Percentiles rank a stretch among this genome's conserved stretches.
These are phyloP conservation scores for Rhypophila decipiens DNA, from an alignment of 495 filamentous ascomycete genomes.

Conservation along the genomic window DNA sequence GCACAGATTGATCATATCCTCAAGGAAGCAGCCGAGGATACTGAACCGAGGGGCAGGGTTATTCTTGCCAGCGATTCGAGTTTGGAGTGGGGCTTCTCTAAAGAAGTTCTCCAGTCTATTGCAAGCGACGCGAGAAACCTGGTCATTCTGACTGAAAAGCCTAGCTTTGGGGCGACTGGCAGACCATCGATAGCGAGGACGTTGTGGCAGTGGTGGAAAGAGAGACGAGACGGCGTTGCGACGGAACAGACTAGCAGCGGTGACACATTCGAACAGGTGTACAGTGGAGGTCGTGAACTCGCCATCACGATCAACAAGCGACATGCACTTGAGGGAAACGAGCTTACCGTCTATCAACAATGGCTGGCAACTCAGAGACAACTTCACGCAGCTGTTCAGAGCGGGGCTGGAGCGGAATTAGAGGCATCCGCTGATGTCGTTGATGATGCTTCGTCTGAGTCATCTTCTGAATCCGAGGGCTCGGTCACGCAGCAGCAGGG, in stretches of 20 bases:
- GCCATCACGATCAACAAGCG: conserved; percentile 53
- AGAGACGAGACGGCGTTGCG: conserved; percentile 56
- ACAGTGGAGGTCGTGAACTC: conserved; percentile 57
- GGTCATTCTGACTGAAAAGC: conserved; percentile 74
- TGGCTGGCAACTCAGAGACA: conserved; percentile 79
- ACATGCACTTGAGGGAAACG: conserved; percentile 61
- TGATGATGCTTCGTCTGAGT: conserved; percentile 74
- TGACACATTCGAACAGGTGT: conserved; percentile 57
- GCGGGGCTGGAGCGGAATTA: conserved; percentile 54
- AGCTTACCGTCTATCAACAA: conserved; percentile 77
- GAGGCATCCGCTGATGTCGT: conserved; percentile 70
- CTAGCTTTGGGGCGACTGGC: conserved; percentile 27
- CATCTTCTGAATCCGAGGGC: conserved; percentile 78
- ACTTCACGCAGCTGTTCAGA: conserved; percentile 67
- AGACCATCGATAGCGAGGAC: conserved; percentile 47
- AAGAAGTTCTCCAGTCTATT: conserved; percentile 68
- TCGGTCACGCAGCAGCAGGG: conserved; percentile 89
- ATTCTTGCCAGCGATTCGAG: conserved; percentile 88
- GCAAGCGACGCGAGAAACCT: conserved; percentile 72
- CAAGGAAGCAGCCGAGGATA: conserved; percentile 26
- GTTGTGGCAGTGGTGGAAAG: conserved; percentile 70
- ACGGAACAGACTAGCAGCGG: conserved; percentile 51
- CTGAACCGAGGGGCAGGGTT: conserved; percentile 53
- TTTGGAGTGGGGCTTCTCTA: conserved; percentile 92
- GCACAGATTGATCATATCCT: conserved; percentile 65